Evolutionary conservation across 225 moss, liverwort and hornwort genomes (phyloP).

Genomic region (Bryoerythrophyllum caledonicum): DNA sequence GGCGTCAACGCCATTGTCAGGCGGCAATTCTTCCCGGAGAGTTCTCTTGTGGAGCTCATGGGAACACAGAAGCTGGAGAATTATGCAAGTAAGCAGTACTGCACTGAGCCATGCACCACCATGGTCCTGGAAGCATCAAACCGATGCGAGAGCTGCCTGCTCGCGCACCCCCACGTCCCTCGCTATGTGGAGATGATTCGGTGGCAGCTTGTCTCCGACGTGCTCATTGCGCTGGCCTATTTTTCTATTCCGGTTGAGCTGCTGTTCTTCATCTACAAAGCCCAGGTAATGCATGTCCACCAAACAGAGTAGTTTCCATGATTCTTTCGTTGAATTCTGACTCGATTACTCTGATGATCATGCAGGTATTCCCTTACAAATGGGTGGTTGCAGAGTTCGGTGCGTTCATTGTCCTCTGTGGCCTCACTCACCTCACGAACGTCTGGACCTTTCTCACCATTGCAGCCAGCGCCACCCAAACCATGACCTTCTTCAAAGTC

Average conservation of each 20-base stretch:
- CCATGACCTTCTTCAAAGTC: constrained; percentile 83
- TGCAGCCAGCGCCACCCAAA: constrained; percentile 52
- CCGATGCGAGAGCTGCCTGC: constrained; percentile 39
- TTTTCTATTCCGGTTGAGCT: constrained; percentile 92
- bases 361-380: constrained; percentile 82
- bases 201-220: constrained; percentile 83
- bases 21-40: constrained; percentile 52
- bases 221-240: constrained; percentile 89
- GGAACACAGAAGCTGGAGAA: constrained; percentile 33
- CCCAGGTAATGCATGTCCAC: constrained; percentile 34
- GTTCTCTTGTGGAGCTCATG: constrained; percentile 19
- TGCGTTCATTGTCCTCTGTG: constrained; percentile 75
- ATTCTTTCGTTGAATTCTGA: constrained; percentile 3
- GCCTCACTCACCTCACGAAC: constrained; percentile 70
- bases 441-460: constrained; percentile 65
- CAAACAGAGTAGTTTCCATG: not conserved
- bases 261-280: constrained; percentile 81
- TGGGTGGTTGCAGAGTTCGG: constrained; percentile 82
- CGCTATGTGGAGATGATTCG: constrained; percentile 62
- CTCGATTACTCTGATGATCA: constrained; percentile 9
- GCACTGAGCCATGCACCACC: constrained; percentile 54
- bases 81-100: constrained; percentile 41
- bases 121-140: constrained; percentile 39
- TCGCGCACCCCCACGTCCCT: constrained; percentile 50
- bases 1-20: constrained; percentile 42